Evolutionary conservation across 2,329 filamentous ascomycete genomes (phyloP), one percentile per base, ranked within the genome.

Genomic region (Capronia americana): DNA sequence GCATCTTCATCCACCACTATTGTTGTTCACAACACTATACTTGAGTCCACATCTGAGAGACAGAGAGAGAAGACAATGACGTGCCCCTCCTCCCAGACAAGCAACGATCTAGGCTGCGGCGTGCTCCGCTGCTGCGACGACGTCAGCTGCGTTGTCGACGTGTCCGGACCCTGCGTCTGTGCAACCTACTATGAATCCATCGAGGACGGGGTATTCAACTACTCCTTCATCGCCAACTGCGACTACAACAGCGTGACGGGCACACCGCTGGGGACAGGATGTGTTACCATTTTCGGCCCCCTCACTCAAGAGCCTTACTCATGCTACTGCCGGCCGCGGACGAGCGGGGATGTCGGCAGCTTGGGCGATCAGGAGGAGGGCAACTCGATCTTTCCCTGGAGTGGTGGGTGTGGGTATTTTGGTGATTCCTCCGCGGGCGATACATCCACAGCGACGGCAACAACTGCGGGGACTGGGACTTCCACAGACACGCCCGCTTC

Each of bases 191-290:
- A 6, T 17, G 38, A 41, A 41, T 41, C 38, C 38, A n/a, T n/a
- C 38, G 38, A 41, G 14, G 4, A 41, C 38, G 38, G 38, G 1
- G 38, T 41, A 7, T 41, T 4, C 17, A 41, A 41, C 17, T 41
- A 41, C 38, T 41, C 38, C 38, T 41, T 41, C 38, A 41, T 41
- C 38, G 38, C 38, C 38, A 41, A 41, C 38, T 41, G 38, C 38
- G 38, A 17, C 6, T 41, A 41, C 17, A 6, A 41, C 14, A 41
- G 38, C 38, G 38, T 41, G 17, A 41, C 38, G 38, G 38, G 38
- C 38, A 41, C 38, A 17, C 6, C 38, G 38, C 7, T 41, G 5
- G 38, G 38, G 6, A 6, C 38, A 4, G 38, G 1, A 11, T 41
- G 38, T n/a, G 6, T 11, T 7, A 17, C 38, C 38, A 41, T 7